Evolutionary conservation across 257 asterid species (phyloP).

Genomic region (Jasminum sambac): DNA sequence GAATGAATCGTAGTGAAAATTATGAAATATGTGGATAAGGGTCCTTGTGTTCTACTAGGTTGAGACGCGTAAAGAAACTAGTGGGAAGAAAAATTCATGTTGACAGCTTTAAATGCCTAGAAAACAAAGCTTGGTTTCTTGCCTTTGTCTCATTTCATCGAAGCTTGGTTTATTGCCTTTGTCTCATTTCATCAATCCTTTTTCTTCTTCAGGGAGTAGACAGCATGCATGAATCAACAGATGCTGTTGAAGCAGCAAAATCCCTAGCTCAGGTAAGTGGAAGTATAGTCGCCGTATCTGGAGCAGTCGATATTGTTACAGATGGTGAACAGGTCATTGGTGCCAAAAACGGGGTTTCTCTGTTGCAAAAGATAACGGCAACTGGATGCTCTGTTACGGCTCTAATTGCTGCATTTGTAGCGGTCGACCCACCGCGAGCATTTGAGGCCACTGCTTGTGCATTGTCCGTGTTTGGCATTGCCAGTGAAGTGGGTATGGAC

Average conservation of each 20-base stretch:
- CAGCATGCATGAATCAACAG: conserved; percentile 63
- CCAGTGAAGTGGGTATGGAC: conserved; percentile 65
- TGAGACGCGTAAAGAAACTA: background rate
- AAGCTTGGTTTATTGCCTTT: background rate
- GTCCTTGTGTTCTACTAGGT: background rate
- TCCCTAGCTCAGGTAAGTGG: conserved; percentile 58
- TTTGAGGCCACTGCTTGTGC: conserved; percentile 87
- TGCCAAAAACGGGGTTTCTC: conserved; percentile 69
- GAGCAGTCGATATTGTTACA: conserved; percentile 75
- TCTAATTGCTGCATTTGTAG: conserved; percentile 74
- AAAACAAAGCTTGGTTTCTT: background rate
- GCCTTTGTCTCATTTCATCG: background rate
- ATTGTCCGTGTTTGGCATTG: conserved; percentile 74
- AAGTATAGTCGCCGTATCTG: conserved; percentile 72
- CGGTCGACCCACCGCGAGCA: conserved; percentile 56
- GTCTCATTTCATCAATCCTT: background rate
- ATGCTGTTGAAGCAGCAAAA: conserved; percentile 81
- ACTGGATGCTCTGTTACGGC: conserved; percentile 94
- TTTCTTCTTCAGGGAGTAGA: conserved; percentile 65
- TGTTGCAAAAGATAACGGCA: conserved; percentile 89
- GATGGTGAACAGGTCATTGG: conserved; percentile 69
- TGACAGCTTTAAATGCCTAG: background rate
- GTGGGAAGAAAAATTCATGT: background rate
- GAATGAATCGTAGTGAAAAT: too few species aligned
- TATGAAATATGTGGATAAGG: too few species aligned